Conservation (phyloP, 352 stramenopile genomes). For the Thalassiosira livingstoniorum region DNA sequence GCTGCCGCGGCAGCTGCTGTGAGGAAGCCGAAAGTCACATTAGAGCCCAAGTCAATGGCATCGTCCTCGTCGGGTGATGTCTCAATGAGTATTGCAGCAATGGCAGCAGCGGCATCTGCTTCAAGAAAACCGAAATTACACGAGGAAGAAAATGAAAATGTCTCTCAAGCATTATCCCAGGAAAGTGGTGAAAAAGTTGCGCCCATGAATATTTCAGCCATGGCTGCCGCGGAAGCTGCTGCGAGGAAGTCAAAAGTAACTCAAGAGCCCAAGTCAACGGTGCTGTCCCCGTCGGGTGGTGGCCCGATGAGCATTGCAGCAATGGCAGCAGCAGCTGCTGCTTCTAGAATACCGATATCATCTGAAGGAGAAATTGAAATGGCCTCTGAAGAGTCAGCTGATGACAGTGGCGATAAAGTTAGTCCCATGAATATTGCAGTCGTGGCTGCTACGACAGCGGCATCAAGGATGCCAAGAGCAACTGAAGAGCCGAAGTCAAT, state of each 20-base stretch:
- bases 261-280: too few species aligned
- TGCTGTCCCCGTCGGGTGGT: background rate
- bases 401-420: too few species aligned
- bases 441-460: too few species aligned
- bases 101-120: slow-evolving; percentile 37
- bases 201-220: background rate
- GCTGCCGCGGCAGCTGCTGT: background rate
- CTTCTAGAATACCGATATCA: too few species aligned
- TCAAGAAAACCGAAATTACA: background rate
- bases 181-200: background rate
- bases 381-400: too few species aligned
- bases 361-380: too few species aligned
- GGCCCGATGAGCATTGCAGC: slow-evolving; percentile 19
- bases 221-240: background rate
- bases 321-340: slow-evolving; percentile 24
- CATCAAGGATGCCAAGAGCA: too few species aligned
- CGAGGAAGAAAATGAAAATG: background rate
- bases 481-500: too few species aligned
- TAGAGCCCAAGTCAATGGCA: background rate
- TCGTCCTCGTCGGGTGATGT: background rate
- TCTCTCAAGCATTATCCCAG: background rate
- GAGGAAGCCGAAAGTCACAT: background rate
- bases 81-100: slow-evolving; percentile 36
- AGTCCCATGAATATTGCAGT: too few species aligned
- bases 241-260: slow-evolving; percentile 3